Evolutionary conservation across 441 rosid genomes (phyloP).

Genomic region (Erodium trifolium): DNA sequence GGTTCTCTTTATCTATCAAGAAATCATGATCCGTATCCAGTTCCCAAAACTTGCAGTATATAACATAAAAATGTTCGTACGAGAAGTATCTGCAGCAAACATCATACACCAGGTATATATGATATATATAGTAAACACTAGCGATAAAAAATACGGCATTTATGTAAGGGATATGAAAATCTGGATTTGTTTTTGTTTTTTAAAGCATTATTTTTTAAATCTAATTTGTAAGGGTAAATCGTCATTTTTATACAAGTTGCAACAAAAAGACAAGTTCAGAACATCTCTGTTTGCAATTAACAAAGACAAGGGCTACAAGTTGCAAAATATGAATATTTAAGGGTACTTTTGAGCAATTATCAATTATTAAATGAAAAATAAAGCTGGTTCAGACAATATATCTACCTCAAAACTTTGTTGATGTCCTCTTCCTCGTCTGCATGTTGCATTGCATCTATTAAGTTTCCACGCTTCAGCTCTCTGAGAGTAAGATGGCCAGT

Average conservation of each 20-base stretch:
- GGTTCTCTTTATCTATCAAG: constrained; percentile 94
- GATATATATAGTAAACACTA: constrained; percentile 1
- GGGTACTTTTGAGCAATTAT: too few species aligned
- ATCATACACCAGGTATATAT: constrained; percentile 1
- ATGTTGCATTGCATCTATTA: constrained; percentile 79
- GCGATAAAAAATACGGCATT: neutral
- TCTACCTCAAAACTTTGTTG: constrained; percentile 92
- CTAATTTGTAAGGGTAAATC: too few species aligned
- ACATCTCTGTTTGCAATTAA: too few species aligned
- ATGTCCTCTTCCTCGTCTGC: constrained; percentile 98
- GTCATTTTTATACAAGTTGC: too few species aligned
- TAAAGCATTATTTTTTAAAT: too few species aligned
- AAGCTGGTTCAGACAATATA: constrained; percentile 10
- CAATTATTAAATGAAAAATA: too few species aligned
- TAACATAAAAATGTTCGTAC: constrained; percentile 93
- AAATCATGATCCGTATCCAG: constrained; percentile 96
- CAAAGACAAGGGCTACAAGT: too few species aligned
- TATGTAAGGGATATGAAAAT: too few species aligned
- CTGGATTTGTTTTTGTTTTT: too few species aligned
- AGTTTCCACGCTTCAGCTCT: constrained; percentile 85
- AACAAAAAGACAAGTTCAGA: too few species aligned
- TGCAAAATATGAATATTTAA: too few species aligned
- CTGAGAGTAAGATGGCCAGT: constrained; percentile 77
- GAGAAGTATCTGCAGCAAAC: constrained; percentile 68
- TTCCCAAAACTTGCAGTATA: constrained; percentile 99